Base-by-base conservation (phyloP, 176 grass and related monocot species). In the Phoenix dactylifera region DNA sequence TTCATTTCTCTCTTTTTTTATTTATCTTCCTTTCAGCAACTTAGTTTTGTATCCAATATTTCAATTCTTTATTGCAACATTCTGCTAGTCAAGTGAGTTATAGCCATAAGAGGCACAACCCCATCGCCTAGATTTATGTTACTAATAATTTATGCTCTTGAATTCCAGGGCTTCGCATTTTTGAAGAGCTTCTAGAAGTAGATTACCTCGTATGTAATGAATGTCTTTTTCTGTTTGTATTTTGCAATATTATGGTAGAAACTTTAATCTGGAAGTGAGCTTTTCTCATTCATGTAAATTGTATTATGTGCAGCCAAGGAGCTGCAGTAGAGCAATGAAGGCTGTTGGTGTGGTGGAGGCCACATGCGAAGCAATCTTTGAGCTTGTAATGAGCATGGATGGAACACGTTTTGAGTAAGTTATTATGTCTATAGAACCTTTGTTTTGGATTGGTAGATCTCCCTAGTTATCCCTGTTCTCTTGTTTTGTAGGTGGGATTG, bases 341-440 rank as follows among this genome's bases (percentile, higher is more conserved):
- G 92, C 92, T 75, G 92, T 97, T 70, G 87, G 92, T 29, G 87
- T 91, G 5, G 80, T 97, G 50, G 92, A 97, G 63, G 92, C 92
- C 15, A 83, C 92, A 18, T 97, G 92, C 66, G 87, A 97, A 59
- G 87, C 87, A 64, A 83, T 97, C 75, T 97, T 97, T 77, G 83
- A 97, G 75, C 87, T 91, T 69, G 81, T 97, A 35, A 97, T 97
- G 92, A 82, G 86, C 76, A 97, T 91, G 87, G 83, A 89, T 71
- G 89, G 80, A 60, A 83, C 65, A 54, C 92, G 92, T 44, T 97
- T 79, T 85, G 92, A 97, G 92, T 97, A 91, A 25, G 61, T 76
- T 58, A 62, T 64, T 49, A 5, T 44, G 60, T 64, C 22, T 44
- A 44, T 12, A 44, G 9, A 44, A 44, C 35, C 35, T 44, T 44